Evolutionary conservation across 2,329 filamentous ascomycete genomes (phyloP).

Genomic region (Aspergillus sojae): DNA sequence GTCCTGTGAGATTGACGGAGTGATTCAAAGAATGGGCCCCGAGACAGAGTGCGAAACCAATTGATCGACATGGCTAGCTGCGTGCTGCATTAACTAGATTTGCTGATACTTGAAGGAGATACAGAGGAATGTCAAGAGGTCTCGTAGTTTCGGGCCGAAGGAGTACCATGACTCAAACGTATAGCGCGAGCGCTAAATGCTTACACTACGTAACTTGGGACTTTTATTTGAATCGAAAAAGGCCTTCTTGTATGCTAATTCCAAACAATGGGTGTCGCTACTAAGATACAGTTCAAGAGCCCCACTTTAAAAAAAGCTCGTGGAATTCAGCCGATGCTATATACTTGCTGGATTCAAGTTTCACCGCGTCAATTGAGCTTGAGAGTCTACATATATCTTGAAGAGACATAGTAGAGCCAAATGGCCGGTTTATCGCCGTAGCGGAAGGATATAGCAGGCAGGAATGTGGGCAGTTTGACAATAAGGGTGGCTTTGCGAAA

Average conservation of each 20-base stretch:
- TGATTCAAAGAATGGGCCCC: slow-evolving; percentile 11
- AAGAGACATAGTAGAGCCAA: not conserved
- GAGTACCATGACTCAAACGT: not conserved
- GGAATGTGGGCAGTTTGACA: too few species aligned
- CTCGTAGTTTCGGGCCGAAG: not conserved
- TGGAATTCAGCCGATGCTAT: not conserved
- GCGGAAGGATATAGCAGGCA: not conserved
- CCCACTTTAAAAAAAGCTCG: not conserved
- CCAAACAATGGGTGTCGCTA: not conserved
- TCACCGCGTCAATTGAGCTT: not conserved
- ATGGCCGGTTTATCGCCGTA: not conserved
- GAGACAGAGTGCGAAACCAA: not conserved
- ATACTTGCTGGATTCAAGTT: not conserved
- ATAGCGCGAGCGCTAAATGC: not conserved
- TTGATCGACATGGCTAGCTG: not conserved
- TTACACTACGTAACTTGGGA: not conserved
- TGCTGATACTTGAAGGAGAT: not conserved
- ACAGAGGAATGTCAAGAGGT: not conserved
- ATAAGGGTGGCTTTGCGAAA: not conserved
- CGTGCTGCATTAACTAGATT: not conserved
- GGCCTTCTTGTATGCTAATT: not conserved
- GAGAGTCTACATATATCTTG: not conserved
- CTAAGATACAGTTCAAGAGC: not conserved
- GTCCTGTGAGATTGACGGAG: slow-evolving; percentile 14
- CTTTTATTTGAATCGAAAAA: not conserved